Evolutionary conservation across 805 yeast genomes (phyloP).

Genomic region (Candida mattraensis): DNA sequence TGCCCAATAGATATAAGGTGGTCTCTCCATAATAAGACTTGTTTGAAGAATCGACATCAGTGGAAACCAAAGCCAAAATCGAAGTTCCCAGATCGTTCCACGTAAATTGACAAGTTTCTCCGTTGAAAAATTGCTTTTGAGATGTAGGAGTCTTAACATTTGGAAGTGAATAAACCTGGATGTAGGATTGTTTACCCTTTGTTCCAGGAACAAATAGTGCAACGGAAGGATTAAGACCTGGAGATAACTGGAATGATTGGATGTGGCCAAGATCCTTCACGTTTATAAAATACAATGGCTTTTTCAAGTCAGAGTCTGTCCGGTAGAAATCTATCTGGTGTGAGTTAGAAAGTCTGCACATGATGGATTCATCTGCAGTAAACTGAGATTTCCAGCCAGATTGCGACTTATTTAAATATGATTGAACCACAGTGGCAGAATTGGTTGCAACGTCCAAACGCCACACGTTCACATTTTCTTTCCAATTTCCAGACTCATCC

Average conservation of each 20-base stretch:
- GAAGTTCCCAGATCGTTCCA: conserved; percentile 98
- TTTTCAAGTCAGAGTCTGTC: conserved; percentile 39
- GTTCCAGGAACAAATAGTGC: conserved; percentile 90
- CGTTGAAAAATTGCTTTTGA: conserved; percentile 88
- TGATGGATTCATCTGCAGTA: conserved; percentile 72
- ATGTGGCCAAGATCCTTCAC: conserved; percentile 50
- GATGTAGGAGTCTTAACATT: conserved; percentile 76
- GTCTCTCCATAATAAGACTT: conserved; percentile 97
- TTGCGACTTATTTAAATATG: conserved; percentile 79
- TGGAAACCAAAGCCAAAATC: conserved; percentile 85
- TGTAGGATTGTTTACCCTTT: conserved; percentile 85
- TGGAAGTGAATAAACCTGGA: conserved; percentile 80
- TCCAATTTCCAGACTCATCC: conserved; percentile 71
- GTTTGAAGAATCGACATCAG: conserved; percentile 93
- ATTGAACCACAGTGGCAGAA: conserved; percentile 30
- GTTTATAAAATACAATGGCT: conserved; percentile 61
- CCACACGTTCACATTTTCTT: conserved; percentile 79
- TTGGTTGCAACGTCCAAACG: conserved; percentile 38
- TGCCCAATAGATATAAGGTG: conserved; percentile 83
- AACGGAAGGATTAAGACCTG: conserved; percentile 86
- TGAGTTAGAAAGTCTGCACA: conserved; percentile 52
- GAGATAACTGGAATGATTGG: conserved; percentile 62
- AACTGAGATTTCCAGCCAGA: conserved; percentile 93
- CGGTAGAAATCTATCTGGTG: conserved; percentile 72
- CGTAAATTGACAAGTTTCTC: conserved; percentile 85